Evolutionary conservation across 2,329 filamentous ascomycete genomes (phyloP), one percentile per base, ranked within the genome.

Genomic region (Apiospora phragmitis): DNA sequence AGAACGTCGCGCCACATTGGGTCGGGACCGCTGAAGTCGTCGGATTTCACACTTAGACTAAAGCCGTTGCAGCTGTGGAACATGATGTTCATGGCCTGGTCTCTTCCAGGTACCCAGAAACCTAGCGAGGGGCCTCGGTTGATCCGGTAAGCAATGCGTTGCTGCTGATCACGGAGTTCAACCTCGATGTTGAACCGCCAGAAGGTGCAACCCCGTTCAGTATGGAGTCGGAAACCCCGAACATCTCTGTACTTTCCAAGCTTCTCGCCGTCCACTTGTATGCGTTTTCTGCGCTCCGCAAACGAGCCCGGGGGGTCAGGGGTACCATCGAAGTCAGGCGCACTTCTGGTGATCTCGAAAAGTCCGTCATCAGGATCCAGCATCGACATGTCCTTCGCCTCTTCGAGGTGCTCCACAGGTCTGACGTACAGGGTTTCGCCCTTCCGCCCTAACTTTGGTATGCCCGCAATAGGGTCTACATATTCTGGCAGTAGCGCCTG

Each of bases 41-140:
- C 88, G 0, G 94, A 84, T 73, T 97, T 91, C 32, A 93, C 93
- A 70, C 89, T 92, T 68, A 92, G 81, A 76, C 94, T 95, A 84
- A 99, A 99, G 1, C 97, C 96, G 80, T 99, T 99, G 84, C 96
- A 97, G 79, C 93, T 97, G 83, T 98, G 90, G 83, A 98, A 99
- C 94, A 98, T 97, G 79, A 98, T 93, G 83, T 98, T 98, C 96
- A 99, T 99, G 2, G 93, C 89, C 79, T 97, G 88, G 21, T 90
- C 92, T 67, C 87, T 89, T 42, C 92, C 92, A 6, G 97, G 96
- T 0, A 99, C 94, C 95, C 96, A 99, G 80, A 99, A 99, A 1
- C 92, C 94, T 68, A 93, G 91, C 2, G 94, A 90, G 7, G 95
- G 95, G 0, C 96, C 95, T 65, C 92, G 88, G 78, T 99, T 99